Percentiles rank a stretch among this genome's conserved stretches.
Conservation (phyloP, 2,329 filamentous ascomycete genomes). For the Arachnopeziza araneosa region DNA sequence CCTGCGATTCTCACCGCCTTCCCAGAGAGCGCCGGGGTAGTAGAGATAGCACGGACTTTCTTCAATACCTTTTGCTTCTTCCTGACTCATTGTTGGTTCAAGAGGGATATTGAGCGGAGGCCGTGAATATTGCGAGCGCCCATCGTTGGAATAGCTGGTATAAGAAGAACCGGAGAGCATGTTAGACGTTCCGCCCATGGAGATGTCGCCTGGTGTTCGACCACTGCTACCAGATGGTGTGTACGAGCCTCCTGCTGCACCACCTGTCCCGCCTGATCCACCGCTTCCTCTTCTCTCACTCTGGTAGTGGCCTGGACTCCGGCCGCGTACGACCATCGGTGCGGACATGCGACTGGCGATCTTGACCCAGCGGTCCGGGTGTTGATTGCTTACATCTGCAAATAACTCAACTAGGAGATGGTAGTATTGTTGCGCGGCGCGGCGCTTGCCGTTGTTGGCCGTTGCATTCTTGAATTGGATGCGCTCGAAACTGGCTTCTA, state of each 20-base stretch:
- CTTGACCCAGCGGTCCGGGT: slow-evolving; percentile 45
- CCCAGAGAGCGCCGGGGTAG: slow-evolving; percentile 27
- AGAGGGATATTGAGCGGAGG: slow-evolving; percentile 26
- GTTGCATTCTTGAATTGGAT: slow-evolving; percentile 74
- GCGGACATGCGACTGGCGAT: slow-evolving; percentile 54
- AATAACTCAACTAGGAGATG: slow-evolving; percentile 64
- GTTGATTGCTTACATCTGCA: slow-evolving; percentile 43
- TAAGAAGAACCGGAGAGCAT: slow-evolving; percentile 26
- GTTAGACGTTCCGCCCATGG: slow-evolving; percentile 23
- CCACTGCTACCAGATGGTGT: slow-evolving; percentile 20
- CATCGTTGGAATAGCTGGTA: slow-evolving; percentile 20
- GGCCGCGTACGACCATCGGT: slow-evolving; percentile 60
- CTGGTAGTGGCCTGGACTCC: slow-evolving; percentile 59
- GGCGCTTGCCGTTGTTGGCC: slow-evolving; percentile 68
- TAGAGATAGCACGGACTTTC: slow-evolving; percentile 28
- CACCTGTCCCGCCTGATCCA: slow-evolving; percentile 32
- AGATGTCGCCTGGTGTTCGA: slow-evolving; percentile 25
- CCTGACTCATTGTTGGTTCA: slow-evolving; percentile 27
- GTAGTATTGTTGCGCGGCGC: slow-evolving; percentile 69
- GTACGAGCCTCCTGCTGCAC: slow-evolving; percentile 26
- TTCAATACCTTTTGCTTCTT: slow-evolving; percentile 28
- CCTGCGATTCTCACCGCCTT: slow-evolving; percentile 24
- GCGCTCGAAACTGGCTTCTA: slow-evolving; percentile 52
- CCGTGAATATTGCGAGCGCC: slow-evolving; percentile 25
- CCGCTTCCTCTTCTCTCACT: slow-evolving; percentile 45